phyloP scores from a whole-genome alignment of 139 green algal genomes.

The Chlorella sorokiniana region DNA sequence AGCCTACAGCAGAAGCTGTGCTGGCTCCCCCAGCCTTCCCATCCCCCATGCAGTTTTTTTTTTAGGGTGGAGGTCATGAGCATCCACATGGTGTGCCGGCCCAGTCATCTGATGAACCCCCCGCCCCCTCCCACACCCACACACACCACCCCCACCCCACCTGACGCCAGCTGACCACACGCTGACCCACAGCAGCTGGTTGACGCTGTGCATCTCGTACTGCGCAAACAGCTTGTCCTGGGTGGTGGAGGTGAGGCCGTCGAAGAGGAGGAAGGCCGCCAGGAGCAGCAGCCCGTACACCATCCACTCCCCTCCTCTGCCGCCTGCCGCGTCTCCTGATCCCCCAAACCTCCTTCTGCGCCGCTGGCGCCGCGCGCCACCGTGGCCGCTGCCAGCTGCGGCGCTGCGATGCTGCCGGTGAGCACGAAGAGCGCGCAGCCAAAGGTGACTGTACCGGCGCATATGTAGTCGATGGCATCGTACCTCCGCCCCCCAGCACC shows the following conservation, averaged over 20 bases:
- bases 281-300: conserved; percentile 77
- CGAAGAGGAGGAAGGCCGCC: conserved; percentile 87
- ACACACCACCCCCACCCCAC: conserved; percentile 27
- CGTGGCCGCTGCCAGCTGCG: not conserved
- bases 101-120: too few species aligned
- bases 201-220: conserved; percentile 94
- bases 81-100: too few species aligned
- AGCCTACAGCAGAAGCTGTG: too few species aligned
- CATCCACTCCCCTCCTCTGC: not conserved
- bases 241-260: conserved; percentile 98
- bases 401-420: conserved; percentile 39
- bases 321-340: not conserved
- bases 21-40: too few species aligned
- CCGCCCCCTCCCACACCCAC: too few species aligned
- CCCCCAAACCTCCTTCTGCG: not conserved
- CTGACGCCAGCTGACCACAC: conserved; percentile 58
- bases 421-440: conserved; percentile 89
- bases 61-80: too few species aligned
- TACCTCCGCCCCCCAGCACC: conserved; percentile 24
- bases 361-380: not conserved
- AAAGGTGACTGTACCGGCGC: conserved; percentile 77
- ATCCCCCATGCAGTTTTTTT: too few species aligned
- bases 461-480: conserved; percentile 69
- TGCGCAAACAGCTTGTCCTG: conserved; percentile 91
- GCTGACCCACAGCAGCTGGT: conserved; percentile 86